Conservation (phyloP, 2,329 filamentous ascomycete genomes). For the Didymella glomerata region DNA sequence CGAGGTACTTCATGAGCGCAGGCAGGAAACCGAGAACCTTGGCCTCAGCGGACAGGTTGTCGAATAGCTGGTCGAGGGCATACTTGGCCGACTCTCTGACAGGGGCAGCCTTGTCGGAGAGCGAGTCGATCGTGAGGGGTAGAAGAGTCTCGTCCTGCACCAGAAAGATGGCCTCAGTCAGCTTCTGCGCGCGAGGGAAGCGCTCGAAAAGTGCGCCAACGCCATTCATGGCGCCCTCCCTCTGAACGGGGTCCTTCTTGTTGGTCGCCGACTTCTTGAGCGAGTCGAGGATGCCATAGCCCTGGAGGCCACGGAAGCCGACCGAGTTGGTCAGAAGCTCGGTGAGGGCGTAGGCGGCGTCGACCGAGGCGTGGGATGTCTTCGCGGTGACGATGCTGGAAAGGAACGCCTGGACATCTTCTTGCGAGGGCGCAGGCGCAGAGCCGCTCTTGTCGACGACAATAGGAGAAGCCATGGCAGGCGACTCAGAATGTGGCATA, state of each 20-base stretch:
- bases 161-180: constrained; percentile 83
- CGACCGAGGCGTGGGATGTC: constrained; percentile 64
- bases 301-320: constrained; percentile 68
- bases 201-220: constrained; percentile 93
- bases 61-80: constrained; percentile 87
- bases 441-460: constrained; percentile 57
- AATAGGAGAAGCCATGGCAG: constrained; percentile 58
- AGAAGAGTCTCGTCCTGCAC: constrained; percentile 81
- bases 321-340: constrained; percentile 71
- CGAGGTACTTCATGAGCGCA: constrained; percentile 75
- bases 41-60: constrained; percentile 79
- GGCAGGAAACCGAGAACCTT: constrained; percentile 85
- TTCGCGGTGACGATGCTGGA: constrained; percentile 59
- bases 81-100: constrained; percentile 94
- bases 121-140: constrained; percentile 77
- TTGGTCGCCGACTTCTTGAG: constrained; percentile 82
- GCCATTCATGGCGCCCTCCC: constrained; percentile 94
- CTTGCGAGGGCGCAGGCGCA: constrained; percentile 54
- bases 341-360: constrained; percentile 71
- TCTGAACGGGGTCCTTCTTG: constrained; percentile 87
- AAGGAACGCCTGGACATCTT: constrained; percentile 56
- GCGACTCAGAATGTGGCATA: constrained; percentile 62
- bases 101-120: constrained; percentile 88
- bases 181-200: constrained; percentile 77
- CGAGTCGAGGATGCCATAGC: constrained; percentile 69